Base-by-base conservation (phyloP, 148 eudicot genomes). In the Diospyros kaki region DNA sequence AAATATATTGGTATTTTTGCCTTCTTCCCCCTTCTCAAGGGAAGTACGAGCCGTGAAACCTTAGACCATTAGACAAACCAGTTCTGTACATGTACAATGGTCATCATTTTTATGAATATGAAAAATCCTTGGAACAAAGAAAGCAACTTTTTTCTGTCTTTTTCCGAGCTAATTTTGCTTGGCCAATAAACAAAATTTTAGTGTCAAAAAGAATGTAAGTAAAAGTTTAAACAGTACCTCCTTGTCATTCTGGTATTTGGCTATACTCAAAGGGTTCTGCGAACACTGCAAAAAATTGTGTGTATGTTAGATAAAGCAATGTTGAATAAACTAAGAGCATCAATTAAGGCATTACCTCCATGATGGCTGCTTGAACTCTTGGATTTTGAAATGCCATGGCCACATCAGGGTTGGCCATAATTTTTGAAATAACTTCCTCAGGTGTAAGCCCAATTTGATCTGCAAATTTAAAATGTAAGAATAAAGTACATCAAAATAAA, bases 341-440 rank as follows among this genome's bases (percentile, higher is more conserved):
- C 28, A 64, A 55, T 17, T 28, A 71, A 75, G 75, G 63, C 90
- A 73, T 28, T 95, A 96, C 99, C 70, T 96, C 99, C 97, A 93
- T 87, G 76, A 96, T 91, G 74, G 99, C 99, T 78, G 90, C 90
- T 87, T 93, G 99, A 78, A 96, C 89, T 86, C 96, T 87, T 41
- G 99, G 99, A 74, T 96, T 96, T 66, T 96, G 99, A 68, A 96
- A 96, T 64, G 97, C 99, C 97, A 87, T 91, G 75, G 98, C 94
- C 74, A 93, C 84, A 68, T 96, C 99, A 63, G 99, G 99, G 81
- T 91, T 93, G 15, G 91, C 89, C 94, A 96, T 90, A 59, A 91
- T 91, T 77, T 90, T 93, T 66, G 99, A 90, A 71, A 96, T 89
- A 70, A 93, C 98, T 81, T 96, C 97, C 81, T 96, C 91, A 4